Evolutionary conservation across 1,284 basidiomycete genomes (phyloP).

Genomic region (Ceratobasidium sp.): DNA sequence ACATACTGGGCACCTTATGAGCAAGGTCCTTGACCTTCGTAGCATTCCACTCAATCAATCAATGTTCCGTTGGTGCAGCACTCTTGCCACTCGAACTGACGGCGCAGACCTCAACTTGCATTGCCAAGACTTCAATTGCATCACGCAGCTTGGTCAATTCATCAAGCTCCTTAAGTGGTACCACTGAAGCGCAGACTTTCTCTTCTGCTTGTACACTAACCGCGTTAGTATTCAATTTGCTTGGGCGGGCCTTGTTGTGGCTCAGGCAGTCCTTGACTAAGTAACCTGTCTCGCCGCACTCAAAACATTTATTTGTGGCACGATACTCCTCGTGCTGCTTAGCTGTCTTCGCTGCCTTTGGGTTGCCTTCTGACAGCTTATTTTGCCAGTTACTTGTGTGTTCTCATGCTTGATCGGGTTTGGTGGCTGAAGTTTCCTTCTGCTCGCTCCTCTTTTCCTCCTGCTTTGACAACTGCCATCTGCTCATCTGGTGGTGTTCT

Average conservation of each 20-base stretch:
- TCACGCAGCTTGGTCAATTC: background rate
- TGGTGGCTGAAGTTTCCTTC: background rate
- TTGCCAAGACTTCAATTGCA: background rate
- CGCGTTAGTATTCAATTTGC: background rate
- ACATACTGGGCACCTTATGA: constrained; percentile 53
- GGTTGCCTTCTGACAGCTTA: background rate
- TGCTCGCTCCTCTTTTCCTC: background rate
- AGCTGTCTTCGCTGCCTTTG: background rate
- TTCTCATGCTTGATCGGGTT: too few species aligned
- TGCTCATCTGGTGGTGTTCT: background rate
- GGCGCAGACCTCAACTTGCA: background rate
- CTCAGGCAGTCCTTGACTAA: constrained; percentile 41
- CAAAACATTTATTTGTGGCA: constrained; percentile 43
- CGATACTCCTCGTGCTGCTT: constrained; percentile 28
- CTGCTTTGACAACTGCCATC: background rate
- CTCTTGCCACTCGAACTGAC: background rate
- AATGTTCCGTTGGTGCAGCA: constrained; percentile 41
- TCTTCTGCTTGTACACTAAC: background rate
- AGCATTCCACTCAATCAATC: constrained; percentile 49
- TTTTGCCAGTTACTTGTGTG: too few species aligned
- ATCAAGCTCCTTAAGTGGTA: background rate
- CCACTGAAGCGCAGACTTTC: background rate
- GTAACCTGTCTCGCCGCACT: constrained; percentile 33
- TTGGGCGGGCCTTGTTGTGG: constrained; percentile 15
- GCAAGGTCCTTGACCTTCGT: constrained; percentile 22